Conservation (phyloP, 306 rosid genomes). For the Lagenaria siceraria region DNA sequence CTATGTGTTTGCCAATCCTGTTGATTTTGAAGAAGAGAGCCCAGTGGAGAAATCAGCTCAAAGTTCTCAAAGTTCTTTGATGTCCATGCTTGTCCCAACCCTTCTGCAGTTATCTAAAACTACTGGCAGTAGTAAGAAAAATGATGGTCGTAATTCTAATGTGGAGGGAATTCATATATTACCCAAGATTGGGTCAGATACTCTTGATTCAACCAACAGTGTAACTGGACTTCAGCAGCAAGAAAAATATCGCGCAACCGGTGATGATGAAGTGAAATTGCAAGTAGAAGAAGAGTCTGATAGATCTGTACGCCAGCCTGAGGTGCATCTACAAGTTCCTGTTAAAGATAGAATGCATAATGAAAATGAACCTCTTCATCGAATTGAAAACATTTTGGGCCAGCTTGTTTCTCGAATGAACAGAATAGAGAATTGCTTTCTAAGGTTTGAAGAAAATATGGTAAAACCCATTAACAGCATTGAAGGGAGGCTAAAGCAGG, state of each 20-base stretch:
- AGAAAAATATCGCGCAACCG: constrained; percentile 19
- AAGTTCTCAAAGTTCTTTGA: constrained; percentile 53
- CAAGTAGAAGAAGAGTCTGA: constrained; percentile 24
- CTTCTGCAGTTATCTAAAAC: constrained; percentile 68
- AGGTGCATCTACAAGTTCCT: constrained; percentile 21
- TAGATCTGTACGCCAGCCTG: constrained; percentile 19
- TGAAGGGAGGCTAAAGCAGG: constrained; percentile 70
- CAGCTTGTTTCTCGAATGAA: constrained; percentile 60
- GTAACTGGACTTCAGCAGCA: constrained; percentile 22
- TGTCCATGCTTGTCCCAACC: constrained; percentile 77
- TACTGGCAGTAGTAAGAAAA: constrained; percentile 18
- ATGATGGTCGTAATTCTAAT: constrained; percentile 18
- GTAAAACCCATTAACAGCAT: constrained; percentile 59
- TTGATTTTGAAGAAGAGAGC: constrained; percentile 38
- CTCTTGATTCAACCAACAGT: constrained; percentile 18
- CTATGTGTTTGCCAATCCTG: constrained; percentile 71
- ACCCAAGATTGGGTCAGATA: constrained; percentile 15
- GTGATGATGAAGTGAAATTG: constrained; percentile 20
- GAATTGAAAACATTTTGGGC: constrained; percentile 38
- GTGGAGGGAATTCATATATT: constrained; percentile 22
- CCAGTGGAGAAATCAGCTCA: constrained; percentile 29
- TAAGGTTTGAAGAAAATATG: constrained; percentile 81
- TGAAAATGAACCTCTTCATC: constrained; percentile 12
- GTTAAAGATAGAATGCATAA: constrained; percentile 19
- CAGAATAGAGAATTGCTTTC: constrained; percentile 50